These are phyloP conservation scores for Scheffersomyces parashehatae DNA, from an alignment of 1,139 yeast species.

Conservation along the genomic window DNA sequence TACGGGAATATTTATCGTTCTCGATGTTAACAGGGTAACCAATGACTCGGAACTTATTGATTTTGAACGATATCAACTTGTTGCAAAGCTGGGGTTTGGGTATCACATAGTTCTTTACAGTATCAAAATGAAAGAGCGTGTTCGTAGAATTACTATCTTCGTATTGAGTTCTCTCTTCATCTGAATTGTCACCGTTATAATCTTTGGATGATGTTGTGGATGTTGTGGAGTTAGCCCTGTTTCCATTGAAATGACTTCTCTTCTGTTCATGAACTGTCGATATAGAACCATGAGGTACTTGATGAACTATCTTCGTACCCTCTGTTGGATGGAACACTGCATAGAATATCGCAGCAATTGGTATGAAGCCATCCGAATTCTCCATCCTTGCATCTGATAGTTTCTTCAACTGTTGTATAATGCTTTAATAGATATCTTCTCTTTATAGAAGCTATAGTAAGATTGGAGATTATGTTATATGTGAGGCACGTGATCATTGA, in stretches of 20 bases:
- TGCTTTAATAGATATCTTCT: no score
- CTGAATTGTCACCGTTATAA: not conserved
- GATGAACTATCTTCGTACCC: conserved; percentile 92
- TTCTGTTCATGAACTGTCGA: conserved; percentile 20
- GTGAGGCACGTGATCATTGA: not conserved
- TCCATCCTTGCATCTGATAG: conserved; percentile 23
- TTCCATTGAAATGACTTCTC: not conserved
- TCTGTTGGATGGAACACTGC: conserved; percentile 94
- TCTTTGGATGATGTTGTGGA: not conserved
- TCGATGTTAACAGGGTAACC: conserved; percentile 92
- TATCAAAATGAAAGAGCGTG: conserved; percentile 70
- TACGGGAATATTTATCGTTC: conserved; percentile 76
- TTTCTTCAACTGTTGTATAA: no score
- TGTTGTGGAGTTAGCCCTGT: not conserved
- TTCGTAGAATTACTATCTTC: conserved; percentile 2
- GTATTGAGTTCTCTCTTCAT: conserved; percentile 1
- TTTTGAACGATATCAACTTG: conserved; percentile 70
- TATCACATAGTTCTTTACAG: conserved; percentile 84
- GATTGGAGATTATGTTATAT: not conserved
- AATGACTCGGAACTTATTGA: conserved; percentile 67
- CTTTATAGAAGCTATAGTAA: no score
- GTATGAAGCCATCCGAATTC: conserved; percentile 65
- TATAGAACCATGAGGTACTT: conserved; percentile 74
- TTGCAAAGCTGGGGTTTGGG: conserved; percentile 94
- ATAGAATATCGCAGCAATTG: conserved; percentile 83